These are phyloP conservation scores for Golovinomyces cichoracearum DNA, from an alignment of 2,329 filamentous ascomycete genomes.

Conservation along the genomic window DNA sequence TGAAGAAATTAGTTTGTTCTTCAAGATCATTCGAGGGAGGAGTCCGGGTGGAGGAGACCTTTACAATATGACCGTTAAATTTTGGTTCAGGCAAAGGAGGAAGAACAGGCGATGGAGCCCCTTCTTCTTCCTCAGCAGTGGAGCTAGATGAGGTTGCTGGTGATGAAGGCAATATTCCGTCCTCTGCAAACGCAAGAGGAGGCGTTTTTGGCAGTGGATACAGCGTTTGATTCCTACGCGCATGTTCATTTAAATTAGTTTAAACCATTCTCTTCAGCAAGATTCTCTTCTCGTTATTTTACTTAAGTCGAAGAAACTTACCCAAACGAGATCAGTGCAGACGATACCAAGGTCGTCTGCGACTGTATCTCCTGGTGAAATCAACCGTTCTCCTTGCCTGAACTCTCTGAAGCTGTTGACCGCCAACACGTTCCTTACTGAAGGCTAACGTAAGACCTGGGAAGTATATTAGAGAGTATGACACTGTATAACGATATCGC, in stretches of 20 bases:
- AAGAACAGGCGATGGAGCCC: constrained; percentile 30
- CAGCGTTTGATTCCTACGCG: constrained; percentile 9
- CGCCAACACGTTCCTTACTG: neutral
- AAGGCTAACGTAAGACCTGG: too few relatives aligned
- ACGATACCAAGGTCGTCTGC: constrained; percentile 32
- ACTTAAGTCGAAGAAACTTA: constrained; percentile 4
- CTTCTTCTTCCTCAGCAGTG: constrained; percentile 26
- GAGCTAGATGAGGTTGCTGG: constrained; percentile 36
- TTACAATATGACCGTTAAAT: constrained; percentile 28
- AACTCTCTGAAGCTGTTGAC: neutral
- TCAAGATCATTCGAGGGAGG: constrained; percentile 15
- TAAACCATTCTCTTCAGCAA: neutral
- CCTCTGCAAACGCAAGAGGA: constrained; percentile 36
- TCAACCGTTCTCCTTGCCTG: neutral
- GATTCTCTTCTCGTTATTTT: too few relatives aligned
- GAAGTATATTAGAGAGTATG: too few relatives aligned
- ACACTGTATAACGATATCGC: too few relatives aligned
- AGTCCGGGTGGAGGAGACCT: constrained; percentile 30
- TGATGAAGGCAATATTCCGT: constrained; percentile 25
- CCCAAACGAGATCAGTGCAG: constrained; percentile 30
- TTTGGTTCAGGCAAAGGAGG: constrained; percentile 32
- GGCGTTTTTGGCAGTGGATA: constrained; percentile 19
- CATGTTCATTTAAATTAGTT: neutral
- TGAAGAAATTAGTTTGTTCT: constrained; percentile 25
- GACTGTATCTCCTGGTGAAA: constrained; percentile 20